Base-by-base conservation (phyloP, 768 basidiomycete genomes). In the Rhodotorula taiwanensis region DNA sequence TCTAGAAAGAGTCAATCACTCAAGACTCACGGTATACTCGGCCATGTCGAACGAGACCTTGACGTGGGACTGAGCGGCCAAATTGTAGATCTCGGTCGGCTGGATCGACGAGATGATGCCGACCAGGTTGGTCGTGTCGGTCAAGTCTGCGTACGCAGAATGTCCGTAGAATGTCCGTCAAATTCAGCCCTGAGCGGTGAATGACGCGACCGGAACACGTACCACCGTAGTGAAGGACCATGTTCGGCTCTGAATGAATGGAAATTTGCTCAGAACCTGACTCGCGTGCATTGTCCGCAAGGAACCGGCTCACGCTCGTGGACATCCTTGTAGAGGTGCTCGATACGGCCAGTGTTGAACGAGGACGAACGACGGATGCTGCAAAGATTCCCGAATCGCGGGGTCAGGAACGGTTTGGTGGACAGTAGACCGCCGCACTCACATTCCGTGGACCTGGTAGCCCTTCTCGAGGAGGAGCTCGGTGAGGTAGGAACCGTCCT, bases 41-140 rank as follows among this genome's bases (percentile, higher is more conserved):
- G 93, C 89, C 90, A 98, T 94, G 77, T 97, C 94, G 76, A 98
- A 98, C 33, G 92, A 95, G 69, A 98, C 93, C 77, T 98, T 98
- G 80, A 98, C 93, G 79, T 98, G 93, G 47, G 89, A 91, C 76
- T 98, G 93, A 20, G 93, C 93, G 49, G 91, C 93, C 55, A 98
- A 86, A 77, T 97, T 98, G 83, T 95, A 98, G 64, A 98, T 86
- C 78, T 98, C 94, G 27, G 90, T 86, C 4, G 93, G 93, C 76
- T 88, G 88, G 58, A 95, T 91, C 72, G 89, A 85, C 5, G 94
- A 87, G 75, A 98, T 86, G 79, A 97, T 87, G 78, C 91, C 92
- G 49, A 95, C 93, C 66, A 98, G 84, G 75, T 97, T 97, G 73
- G 93, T 95, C 77, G 87, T 89, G 79, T 98, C 93, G 72, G 88